A percentile compares a stretch with the other conserved stretches of the same genome.
These are phyloP conservation scores for Urochloa ruziziensis DNA, from an alignment of 176 grass and related monocot genomes.

Conservation along the genomic window DNA sequence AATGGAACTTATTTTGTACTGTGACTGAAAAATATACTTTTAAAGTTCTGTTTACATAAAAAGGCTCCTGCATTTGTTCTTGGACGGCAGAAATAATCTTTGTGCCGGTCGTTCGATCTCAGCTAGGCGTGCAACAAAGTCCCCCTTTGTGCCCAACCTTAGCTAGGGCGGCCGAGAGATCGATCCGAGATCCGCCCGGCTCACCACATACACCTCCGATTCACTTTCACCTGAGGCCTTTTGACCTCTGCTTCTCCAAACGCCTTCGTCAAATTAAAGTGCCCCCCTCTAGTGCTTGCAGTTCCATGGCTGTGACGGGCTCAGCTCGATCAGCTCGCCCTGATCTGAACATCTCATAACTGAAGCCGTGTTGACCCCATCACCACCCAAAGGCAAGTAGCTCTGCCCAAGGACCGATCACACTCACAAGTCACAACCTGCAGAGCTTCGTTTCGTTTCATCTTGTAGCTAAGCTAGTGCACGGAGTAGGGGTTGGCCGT, in stretches of 20 bases:
- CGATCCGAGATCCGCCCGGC: not conserved
- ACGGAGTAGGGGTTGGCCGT: too few relatives aligned
- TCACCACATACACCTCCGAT: not conserved
- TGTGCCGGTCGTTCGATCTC: not conserved
- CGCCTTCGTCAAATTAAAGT: not conserved
- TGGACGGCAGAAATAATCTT: not conserved
- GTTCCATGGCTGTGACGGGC: not conserved
- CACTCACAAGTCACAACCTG: too few relatives aligned
- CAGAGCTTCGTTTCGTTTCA: too few relatives aligned
- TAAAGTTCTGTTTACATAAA: too few relatives aligned
- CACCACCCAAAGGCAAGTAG: too few relatives aligned
- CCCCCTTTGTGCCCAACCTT: not conserved
- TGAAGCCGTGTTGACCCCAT: constrained; percentile 20
- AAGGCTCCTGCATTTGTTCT: not conserved
- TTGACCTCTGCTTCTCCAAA: not conserved
- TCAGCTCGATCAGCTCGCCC: not conserved
- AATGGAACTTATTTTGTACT: too few relatives aligned
- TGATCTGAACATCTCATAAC: too few relatives aligned
- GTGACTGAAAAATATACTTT: too few relatives aligned
- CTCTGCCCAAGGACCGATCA: too few relatives aligned
- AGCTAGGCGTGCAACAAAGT: not conserved
- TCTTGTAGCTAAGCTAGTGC: too few relatives aligned
- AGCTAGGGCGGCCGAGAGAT: not conserved
- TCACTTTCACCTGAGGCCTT: not conserved
- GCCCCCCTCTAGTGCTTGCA: not conserved